A percentile compares a stretch with the other conserved stretches of the same genome.
phyloP scores from a whole-genome alignment of 768 basidiomycete species.

The Plicaturopsis crispa region DNA sequence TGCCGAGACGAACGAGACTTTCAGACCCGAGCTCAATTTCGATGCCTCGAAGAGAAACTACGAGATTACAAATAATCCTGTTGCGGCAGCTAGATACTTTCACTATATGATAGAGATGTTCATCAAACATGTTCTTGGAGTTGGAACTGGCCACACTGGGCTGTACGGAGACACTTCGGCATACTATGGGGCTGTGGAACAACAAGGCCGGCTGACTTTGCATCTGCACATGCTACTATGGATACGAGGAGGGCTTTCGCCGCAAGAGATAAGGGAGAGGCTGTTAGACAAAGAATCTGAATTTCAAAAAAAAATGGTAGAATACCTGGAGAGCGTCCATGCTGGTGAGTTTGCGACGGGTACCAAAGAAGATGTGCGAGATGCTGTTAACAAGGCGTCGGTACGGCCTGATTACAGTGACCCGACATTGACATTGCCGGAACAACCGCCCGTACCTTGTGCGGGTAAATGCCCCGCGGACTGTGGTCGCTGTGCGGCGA shows the following conservation, averaged over 20 bases:
- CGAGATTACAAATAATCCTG: constrained; percentile 16
- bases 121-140: constrained; percentile 15
- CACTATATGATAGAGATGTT: constrained; percentile 15
- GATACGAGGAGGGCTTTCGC: constrained; percentile 19
- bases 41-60: constrained; percentile 6
- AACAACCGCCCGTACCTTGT: constrained; percentile 11
- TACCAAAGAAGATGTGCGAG: constrained; percentile 10
- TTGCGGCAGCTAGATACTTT: constrained; percentile 22
- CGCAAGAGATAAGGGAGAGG: constrained; percentile 24
- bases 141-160: constrained; percentile 9
- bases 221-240: constrained; percentile 32
- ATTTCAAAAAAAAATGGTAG: constrained; percentile 18
- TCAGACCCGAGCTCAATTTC: constrained; percentile 4
- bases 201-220: constrained; percentile 27
- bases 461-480: not conserved
- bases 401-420: constrained; percentile 6
- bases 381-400: constrained; percentile 1
- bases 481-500: constrained; percentile 14
- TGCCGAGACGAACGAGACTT: constrained; percentile 13
- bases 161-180: constrained; percentile 19
- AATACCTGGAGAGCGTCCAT: constrained; percentile 23
- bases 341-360: constrained; percentile 23
- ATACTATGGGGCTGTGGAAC: constrained; percentile 23
- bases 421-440: constrained; percentile 18
- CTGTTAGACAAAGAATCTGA: constrained; percentile 13